A percentile compares a stretch with the other conserved stretches of the same genome.
These are phyloP conservation scores for Pleomassaria siparia DNA, from an alignment of 2,329 filamentous ascomycete species.

Conservation along the genomic window DNA sequence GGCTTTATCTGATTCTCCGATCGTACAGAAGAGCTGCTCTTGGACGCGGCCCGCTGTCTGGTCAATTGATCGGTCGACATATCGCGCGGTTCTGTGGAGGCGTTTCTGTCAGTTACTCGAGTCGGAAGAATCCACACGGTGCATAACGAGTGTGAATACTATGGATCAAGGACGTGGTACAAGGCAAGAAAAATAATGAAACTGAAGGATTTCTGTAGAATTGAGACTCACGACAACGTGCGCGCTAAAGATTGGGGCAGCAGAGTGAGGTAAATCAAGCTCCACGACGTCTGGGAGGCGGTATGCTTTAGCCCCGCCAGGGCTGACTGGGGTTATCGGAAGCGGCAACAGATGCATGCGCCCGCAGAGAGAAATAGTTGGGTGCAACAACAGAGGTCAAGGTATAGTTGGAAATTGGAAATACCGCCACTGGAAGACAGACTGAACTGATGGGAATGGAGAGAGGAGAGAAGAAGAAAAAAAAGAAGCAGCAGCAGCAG, in stretches of 20 bases:
- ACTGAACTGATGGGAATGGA: constrained; percentile 17
- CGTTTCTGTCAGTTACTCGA: constrained; percentile 32
- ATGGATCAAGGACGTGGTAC: constrained; percentile 26
- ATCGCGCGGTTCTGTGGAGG: constrained; percentile 29
- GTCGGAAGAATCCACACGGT: constrained; percentile 25
- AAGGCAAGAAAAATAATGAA: constrained; percentile 23
- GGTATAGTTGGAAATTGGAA: constrained; percentile 41
- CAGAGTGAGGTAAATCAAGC: constrained; percentile 28
- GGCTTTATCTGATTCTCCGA: constrained; percentile 41
- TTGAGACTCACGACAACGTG: constrained; percentile 41
- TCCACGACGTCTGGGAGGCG: constrained; percentile 41
- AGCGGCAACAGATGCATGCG: constrained; percentile 45
- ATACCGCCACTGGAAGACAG: too few species aligned
- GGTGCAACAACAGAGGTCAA: constrained; percentile 24
- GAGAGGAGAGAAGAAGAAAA: constrained; percentile 23
- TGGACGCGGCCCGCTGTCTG: constrained; percentile 47
- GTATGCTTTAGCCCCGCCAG: constrained; percentile 43
- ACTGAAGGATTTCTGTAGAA: constrained; percentile 33
- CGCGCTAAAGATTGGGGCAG: constrained; percentile 39
- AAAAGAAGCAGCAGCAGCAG: constrained; percentile 34
- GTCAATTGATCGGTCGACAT: constrained; percentile 49
- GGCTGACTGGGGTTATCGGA: constrained; percentile 38
- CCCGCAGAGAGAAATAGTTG: constrained; percentile 32
- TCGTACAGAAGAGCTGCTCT: constrained; percentile 38
- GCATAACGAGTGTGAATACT: constrained; percentile 31